Evolutionary conservation across 345 rosid genomes (phyloP).

Genomic region (Iberis pinnata): DNA sequence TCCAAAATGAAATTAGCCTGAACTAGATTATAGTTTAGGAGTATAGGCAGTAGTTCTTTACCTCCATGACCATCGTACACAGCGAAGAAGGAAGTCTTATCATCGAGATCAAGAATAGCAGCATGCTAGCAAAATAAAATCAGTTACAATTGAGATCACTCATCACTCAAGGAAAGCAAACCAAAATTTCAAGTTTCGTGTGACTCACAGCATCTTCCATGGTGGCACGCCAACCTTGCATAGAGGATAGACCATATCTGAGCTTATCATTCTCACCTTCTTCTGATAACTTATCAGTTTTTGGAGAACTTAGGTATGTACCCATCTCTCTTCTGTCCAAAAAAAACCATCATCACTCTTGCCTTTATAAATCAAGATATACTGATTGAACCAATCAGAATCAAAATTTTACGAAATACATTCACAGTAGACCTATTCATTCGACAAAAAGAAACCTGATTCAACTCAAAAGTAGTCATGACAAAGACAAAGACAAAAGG

Average conservation of each 20-base stretch:
- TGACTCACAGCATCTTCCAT: constrained; percentile 88
- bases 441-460: too few species aligned
- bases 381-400: constrained; percentile 1
- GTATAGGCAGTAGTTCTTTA: constrained; percentile 20
- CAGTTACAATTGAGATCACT: too few species aligned
- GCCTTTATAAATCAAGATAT: background rate
- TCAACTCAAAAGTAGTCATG: too few species aligned
- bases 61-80: constrained; percentile 95
- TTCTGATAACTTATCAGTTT: constrained; percentile 66
- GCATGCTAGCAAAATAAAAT: constrained; percentile 46
- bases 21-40: background rate
- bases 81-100: constrained; percentile 64
- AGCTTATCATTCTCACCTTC: constrained; percentile 61
- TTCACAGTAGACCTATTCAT: too few species aligned
- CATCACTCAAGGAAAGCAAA: too few species aligned
- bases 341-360: too few species aligned
- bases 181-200: background rate
- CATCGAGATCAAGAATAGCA: constrained; percentile 57
- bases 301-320: constrained; percentile 69
- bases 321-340: constrained; percentile 49
- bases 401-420: background rate
- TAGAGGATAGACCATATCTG: constrained; percentile 62
- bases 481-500: too few species aligned
- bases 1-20: background rate
- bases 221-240: constrained; percentile 88